These are phyloP conservation scores for Sporothrix luriei DNA, from an alignment of 2,329 filamentous ascomycete genomes.

Conservation along the genomic window DNA sequence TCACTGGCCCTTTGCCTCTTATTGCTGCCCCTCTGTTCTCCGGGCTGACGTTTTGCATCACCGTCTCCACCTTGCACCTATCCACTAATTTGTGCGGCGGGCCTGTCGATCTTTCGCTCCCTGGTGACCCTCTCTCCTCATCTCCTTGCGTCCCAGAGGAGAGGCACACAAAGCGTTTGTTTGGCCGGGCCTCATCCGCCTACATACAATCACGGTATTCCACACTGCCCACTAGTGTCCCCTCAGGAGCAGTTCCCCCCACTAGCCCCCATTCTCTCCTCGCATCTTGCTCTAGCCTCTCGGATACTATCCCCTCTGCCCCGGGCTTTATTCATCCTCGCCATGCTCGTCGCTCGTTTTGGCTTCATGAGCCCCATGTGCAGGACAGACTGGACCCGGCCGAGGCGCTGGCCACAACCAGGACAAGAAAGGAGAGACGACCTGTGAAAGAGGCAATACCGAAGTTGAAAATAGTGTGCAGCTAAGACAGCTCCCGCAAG, in stretches of 20 bases:
- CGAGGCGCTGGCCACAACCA: background rate
- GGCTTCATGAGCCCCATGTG: background rate
- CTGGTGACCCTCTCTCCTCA: conserved; percentile 10
- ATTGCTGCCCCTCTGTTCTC: background rate
- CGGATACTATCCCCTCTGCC: conserved; percentile 1
- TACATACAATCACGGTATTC: background rate
- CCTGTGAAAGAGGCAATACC: background rate
- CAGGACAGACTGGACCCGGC: background rate
- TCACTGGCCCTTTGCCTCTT: background rate
- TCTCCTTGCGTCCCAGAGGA: background rate
- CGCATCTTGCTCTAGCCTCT: conserved; percentile 13
- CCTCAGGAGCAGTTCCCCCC: background rate
- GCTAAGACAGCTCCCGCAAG: conserved; percentile 1
- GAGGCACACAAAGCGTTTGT: conserved; percentile 6
- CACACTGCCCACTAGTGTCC: no score
- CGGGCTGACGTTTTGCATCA: conserved; percentile 2
- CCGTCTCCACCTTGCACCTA: conserved; percentile 3
- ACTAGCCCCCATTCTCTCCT: background rate
- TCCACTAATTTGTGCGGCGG: conserved; percentile 17
- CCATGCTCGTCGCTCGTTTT: background rate
- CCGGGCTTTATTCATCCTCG: background rate
- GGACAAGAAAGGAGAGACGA: background rate
- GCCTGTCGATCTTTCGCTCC: conserved; percentile 24
- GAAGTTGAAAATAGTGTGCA: conserved; percentile 9
- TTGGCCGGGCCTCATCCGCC: background rate